phyloP scores from a whole-genome alignment of 2,329 filamentous ascomycete species.

The Hirsutella thompsonii region DNA sequence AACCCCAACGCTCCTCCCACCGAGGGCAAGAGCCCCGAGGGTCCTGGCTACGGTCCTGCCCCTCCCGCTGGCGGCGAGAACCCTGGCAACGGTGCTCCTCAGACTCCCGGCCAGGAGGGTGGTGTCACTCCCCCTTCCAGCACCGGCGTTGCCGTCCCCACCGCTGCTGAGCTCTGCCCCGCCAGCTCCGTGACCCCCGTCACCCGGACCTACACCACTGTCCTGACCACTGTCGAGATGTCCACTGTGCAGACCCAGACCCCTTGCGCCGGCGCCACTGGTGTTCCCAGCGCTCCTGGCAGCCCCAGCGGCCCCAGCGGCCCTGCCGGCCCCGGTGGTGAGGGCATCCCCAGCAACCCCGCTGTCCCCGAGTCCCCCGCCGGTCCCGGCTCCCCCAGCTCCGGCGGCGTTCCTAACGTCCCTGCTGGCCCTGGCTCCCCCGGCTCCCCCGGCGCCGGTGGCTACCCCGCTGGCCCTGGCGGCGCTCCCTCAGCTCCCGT shows the following conservation, averaged over 20 bases:
- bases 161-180: slow-evolving; percentile 13
- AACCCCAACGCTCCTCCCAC: not conserved
- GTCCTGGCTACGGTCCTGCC: slow-evolving; percentile 1
- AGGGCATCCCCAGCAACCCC: no score
- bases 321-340: not conserved
- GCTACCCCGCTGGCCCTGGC: no score
- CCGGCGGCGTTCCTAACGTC: slow-evolving; percentile 12
- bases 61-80: not conserved
- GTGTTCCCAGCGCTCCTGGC: slow-evolving; percentile 1
- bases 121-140: not conserved
- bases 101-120: slow-evolving; percentile 1
- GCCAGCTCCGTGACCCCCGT: slow-evolving; percentile 34
- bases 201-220: slow-evolving; percentile 43
- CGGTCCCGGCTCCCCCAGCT: no score
- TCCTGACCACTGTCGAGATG: slow-evolving; percentile 41
- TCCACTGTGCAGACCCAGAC: slow-evolving; percentile 30
- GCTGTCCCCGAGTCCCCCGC: no score
- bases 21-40: not conserved
- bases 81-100: slow-evolving; percentile 8
- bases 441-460: no score
- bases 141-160: slow-evolving; percentile 1
- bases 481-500: not conserved
- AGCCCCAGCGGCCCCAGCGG: slow-evolving; percentile 2
- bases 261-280: slow-evolving; percentile 23
- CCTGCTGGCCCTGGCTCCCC: slow-evolving; percentile 16